phyloP scores from a whole-genome alignment of 345 rosid species.

The Arabis alpina region DNA sequence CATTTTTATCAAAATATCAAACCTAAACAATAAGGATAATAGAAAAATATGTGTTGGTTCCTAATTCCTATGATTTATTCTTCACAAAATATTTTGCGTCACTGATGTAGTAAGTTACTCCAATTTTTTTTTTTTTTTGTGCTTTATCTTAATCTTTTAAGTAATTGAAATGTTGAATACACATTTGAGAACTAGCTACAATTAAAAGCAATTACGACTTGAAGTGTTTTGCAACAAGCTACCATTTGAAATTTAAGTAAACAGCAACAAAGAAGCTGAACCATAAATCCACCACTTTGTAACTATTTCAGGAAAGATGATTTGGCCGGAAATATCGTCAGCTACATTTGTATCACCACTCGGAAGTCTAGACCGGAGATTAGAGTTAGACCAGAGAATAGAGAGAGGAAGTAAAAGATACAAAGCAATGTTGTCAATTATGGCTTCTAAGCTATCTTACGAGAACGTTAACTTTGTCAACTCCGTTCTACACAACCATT shows the following conservation, averaged over 20 bases:
- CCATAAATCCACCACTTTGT: background rate
- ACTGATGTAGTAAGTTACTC: background rate
- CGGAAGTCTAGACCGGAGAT: slow-evolving; percentile 47
- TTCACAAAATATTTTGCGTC: background rate
- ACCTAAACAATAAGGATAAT: no score
- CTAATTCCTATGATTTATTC: no score
- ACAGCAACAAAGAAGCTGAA: no score
- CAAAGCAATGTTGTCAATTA: slow-evolving; percentile 51
- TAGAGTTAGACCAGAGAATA: slow-evolving; percentile 49
- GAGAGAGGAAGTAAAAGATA: slow-evolving; percentile 43
- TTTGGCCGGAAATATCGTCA: slow-evolving; percentile 48
- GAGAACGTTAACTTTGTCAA: slow-evolving; percentile 49
- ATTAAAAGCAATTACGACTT: background rate
- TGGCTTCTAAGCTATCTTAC: slow-evolving; percentile 64
- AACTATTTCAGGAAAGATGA: slow-evolving; percentile 41
- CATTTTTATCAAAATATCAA: no score
- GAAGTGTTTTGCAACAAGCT: no score
- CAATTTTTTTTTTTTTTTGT: background rate
- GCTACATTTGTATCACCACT: slow-evolving; percentile 44
- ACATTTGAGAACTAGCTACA: background rate
- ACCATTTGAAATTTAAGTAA: no score
- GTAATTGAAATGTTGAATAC: background rate
- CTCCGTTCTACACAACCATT: slow-evolving; percentile 39
- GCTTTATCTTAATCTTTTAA: background rate
- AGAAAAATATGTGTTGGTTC: no score